A percentile compares a stretch with the other conserved stretches of the same genome.
phyloP scores from a whole-genome alignment of 306 rosid species.

The Quercus mongolica region DNA sequence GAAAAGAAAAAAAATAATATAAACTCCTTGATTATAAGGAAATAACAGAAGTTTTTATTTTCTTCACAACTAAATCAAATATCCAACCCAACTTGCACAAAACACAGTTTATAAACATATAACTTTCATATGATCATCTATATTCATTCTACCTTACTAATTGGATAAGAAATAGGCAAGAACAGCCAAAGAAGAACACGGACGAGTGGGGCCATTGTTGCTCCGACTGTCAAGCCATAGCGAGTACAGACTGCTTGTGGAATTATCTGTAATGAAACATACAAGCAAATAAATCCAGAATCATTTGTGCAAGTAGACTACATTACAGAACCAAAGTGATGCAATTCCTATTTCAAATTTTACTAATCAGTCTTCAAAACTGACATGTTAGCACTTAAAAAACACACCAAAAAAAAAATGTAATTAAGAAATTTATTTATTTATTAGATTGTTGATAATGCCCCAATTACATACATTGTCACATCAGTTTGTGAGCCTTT shows the following conservation, averaged over 20 bases:
- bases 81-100: neutral
- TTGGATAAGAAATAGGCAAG: conserved; percentile 85
- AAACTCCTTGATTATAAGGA: neutral
- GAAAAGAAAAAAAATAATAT: neutral
- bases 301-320: conserved; percentile 4
- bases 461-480: no score
- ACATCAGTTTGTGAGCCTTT: no score
- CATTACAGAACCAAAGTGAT: conserved; percentile 9
- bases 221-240: conserved; percentile 87
- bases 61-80: neutral
- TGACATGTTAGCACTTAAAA: no score
- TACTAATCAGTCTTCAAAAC: no score
- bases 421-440: no score
- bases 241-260: conserved; percentile 95
- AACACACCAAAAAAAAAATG: no score
- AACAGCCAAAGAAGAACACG: conserved; percentile 75
- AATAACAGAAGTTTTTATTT: neutral
- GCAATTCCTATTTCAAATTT: no score
- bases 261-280: conserved; percentile 58
- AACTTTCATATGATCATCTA: neutral
- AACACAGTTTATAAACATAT: neutral
- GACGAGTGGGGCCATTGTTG: conserved; percentile 84
- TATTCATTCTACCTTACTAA: conserved; percentile 68
- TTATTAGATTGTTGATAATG: no score
- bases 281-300: neutral